Evolutionary conservation across 2,329 filamentous ascomycete species (phyloP).

Genomic region (Colletotrichum sp.): DNA sequence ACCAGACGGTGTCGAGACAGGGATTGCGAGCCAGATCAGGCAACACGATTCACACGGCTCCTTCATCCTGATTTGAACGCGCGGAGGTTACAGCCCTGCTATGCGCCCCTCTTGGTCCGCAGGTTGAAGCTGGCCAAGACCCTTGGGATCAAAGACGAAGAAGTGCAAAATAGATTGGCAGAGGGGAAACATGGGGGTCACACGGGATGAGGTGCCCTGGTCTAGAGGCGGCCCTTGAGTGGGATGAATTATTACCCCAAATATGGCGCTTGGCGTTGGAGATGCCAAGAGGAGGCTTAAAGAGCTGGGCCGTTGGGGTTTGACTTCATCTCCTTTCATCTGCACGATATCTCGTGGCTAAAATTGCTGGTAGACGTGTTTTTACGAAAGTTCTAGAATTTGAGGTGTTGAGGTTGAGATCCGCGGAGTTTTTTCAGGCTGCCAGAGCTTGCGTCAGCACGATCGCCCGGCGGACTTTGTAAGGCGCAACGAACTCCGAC

Average conservation of each 20-base stretch:
- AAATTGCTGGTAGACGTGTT: too few relatives aligned
- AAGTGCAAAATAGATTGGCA: background rate
- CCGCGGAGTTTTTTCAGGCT: accelerated
- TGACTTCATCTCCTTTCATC: background rate
- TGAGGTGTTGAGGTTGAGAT: background rate
- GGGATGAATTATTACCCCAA: background rate
- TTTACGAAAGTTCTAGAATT: background rate
- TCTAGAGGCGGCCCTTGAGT: background rate
- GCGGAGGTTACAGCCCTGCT: background rate
- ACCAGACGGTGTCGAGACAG: background rate
- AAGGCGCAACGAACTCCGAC: background rate
- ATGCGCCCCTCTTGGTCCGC: background rate
- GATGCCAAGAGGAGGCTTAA: background rate
- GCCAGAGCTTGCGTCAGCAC: background rate
- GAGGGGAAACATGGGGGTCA: background rate
- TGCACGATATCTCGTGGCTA: background rate
- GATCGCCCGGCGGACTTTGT: background rate
- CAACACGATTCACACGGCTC: background rate
- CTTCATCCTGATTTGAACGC: background rate
- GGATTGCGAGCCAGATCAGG: background rate
- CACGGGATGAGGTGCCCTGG: background rate
- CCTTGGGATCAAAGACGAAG: background rate
- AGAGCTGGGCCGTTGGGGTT: background rate
- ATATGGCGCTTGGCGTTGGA: background rate
- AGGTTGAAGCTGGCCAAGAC: background rate